Evolutionary conservation across 768 basidiomycete genomes (phyloP).

Genomic region (Antrodiella citrinella): DNA sequence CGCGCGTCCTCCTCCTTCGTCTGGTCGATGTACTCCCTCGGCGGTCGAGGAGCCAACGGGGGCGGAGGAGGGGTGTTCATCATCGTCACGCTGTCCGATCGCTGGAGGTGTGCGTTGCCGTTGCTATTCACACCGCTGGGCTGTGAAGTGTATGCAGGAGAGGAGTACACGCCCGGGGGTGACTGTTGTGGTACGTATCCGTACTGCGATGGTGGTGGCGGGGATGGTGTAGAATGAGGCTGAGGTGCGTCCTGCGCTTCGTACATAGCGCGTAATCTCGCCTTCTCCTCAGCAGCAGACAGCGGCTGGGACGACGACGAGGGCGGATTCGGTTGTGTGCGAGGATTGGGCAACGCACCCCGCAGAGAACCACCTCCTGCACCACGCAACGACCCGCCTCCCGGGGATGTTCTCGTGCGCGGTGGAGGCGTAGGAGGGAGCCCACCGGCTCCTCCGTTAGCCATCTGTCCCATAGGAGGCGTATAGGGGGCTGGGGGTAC

Average conservation of each 20-base stretch:
- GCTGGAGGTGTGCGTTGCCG: constrained; percentile 4
- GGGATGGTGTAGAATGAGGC: background rate
- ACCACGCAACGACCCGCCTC: background rate
- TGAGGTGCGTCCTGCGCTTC: constrained; percentile 41
- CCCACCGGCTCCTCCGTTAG: background rate
- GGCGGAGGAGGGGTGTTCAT: constrained; percentile 40
- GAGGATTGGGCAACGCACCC: constrained; percentile 23
- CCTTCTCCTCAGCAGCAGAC: constrained; percentile 78
- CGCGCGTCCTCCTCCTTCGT: constrained; percentile 69
- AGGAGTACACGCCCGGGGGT: constrained; percentile 12
- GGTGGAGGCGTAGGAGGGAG: constrained; percentile 18
- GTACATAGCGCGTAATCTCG: constrained; percentile 53
- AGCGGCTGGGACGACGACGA: constrained; percentile 29
- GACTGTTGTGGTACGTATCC: constrained; percentile 6
- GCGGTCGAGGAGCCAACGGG: constrained; percentile 69
- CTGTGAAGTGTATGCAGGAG: constrained; percentile 1
- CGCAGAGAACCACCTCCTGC: constrained; percentile 8
- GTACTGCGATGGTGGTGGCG: constrained; percentile 1
- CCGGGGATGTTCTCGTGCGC: constrained; percentile 6
- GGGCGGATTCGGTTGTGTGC: constrained; percentile 24
- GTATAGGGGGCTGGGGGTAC: constrained; percentile 10
- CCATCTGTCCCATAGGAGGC: background rate
- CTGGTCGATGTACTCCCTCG: constrained; percentile 73
- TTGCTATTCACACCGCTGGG: background rate
- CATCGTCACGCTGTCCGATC: constrained; percentile 1